Evolutionary conservation across 2,329 filamentous ascomycete genomes (phyloP), one percentile per base, ranked within the genome.

Genomic region (Tolypocladium amazonense): DNA sequence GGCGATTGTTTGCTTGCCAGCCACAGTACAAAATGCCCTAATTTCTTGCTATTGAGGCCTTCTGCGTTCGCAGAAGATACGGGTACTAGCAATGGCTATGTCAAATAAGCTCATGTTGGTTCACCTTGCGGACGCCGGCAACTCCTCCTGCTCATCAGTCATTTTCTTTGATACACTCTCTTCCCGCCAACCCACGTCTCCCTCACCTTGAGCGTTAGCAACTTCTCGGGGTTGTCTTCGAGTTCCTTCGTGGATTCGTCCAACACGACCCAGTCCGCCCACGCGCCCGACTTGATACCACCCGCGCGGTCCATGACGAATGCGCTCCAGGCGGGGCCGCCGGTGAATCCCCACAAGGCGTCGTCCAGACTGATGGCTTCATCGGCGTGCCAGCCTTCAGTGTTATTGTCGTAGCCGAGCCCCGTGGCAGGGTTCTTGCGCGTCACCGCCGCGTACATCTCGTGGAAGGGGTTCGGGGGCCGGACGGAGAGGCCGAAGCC

Each of bases 401-500:
- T 69, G 6, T 74, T 73, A n/a, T 78, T 79, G 39, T 77, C 72
- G 8, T 76, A 70, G 23, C 80, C 80, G 1, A 72, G 73, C 0
- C 81, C 82, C 0, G 84, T 84, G 54, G 76, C 76, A 1, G 87
- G 87, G 61, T 75, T 84, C 50, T 79, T 79, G 59, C 87, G 76
- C 15, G 85, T 80, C 2, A 88, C 78, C 3, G 87, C 87, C 4
- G 87, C 86, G 65, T 88, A 89, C 45, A 89, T 83, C 23, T 87
- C 87, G 59, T 86, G 80, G 63, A 88, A 87, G 2, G 87, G 84
- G 65, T 83, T 81, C 0, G 86, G 81, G 2, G 86, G 87, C 68
- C 89, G 87, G 9, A 90, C 87, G 43, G 87, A 87, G 65, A 89
- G 89, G 66, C 89, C 87, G 56, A 89, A 89, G 66, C 89, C 87